Percentiles rank a stretch among this genome's conserved stretches.
phyloP scores from a whole-genome alignment of 2,329 filamentous ascomycete genomes.

The Claviceps pazoutovae region DNA sequence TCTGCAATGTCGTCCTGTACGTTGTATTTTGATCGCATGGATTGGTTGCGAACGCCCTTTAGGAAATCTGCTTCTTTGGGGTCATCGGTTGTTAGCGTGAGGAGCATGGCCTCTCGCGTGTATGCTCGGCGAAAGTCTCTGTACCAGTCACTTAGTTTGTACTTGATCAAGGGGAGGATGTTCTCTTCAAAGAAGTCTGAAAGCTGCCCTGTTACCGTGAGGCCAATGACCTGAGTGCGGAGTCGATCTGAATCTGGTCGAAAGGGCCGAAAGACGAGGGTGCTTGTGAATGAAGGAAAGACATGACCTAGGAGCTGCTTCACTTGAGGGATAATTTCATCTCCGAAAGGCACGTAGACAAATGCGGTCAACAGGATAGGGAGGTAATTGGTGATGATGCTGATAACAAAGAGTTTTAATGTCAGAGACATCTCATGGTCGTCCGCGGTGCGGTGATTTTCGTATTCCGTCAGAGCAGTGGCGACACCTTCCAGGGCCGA shows the following conservation, averaged over 20 bases:
- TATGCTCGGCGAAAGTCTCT: slow-evolving; percentile 21
- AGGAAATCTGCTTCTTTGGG: slow-evolving; percentile 52
- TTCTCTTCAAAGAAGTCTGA: slow-evolving; percentile 61
- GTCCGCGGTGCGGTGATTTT: slow-evolving; percentile 62
- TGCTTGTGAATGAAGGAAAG: slow-evolving; percentile 23
- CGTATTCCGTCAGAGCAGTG: slow-evolving; percentile 49
- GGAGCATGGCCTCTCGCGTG: slow-evolving; percentile 28
- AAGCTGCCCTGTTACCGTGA: slow-evolving; percentile 59
- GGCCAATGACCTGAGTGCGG: slow-evolving; percentile 60
- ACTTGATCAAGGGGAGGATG: slow-evolving; percentile 54
- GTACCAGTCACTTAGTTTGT: slow-evolving; percentile 36
- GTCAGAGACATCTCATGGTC: slow-evolving; percentile 55
- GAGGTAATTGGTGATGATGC: slow-evolving; percentile 69
- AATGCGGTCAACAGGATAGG: slow-evolving; percentile 66
- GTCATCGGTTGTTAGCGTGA: slow-evolving; percentile 37
- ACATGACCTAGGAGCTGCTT: slow-evolving; percentile 44
- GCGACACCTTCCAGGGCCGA: slow-evolving; percentile 49
- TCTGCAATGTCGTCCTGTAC: slow-evolving; percentile 61
- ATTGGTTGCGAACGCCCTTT: slow-evolving; percentile 48
- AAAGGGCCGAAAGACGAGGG: slow-evolving; percentile 44
- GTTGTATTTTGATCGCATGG: slow-evolving; percentile 54
- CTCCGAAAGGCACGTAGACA: slow-evolving; percentile 64
- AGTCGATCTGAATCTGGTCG: slow-evolving; percentile 51
- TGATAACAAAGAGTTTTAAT: slow-evolving; percentile 62
- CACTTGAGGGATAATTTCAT: slow-evolving; percentile 51